These are phyloP conservation scores for Vanderwaltozyma verrucispora DNA, from an alignment of 805 yeast genomes.

Conservation along the genomic window DNA sequence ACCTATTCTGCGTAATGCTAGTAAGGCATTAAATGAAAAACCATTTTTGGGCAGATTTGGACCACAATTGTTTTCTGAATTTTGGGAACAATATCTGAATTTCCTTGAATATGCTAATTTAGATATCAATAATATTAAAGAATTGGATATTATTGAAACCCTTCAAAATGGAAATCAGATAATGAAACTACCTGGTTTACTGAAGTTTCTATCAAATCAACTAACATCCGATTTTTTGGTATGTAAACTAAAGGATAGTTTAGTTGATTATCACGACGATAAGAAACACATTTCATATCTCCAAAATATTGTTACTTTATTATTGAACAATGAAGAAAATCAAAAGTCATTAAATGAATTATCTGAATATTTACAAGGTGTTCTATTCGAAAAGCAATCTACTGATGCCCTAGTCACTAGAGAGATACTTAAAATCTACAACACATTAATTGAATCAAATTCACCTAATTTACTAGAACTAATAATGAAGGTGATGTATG, in stretches of 20 bases:
- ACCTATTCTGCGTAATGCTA: conserved; percentile 23
- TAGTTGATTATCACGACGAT: conserved; percentile 1
- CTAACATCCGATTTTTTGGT: conserved; percentile 11
- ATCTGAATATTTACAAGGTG: conserved; percentile 7
- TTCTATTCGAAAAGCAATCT: neutral
- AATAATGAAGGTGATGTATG: conserved; percentile 28
- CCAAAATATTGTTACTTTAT: conserved; percentile 7
- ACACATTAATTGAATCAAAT: conserved; percentile 2
- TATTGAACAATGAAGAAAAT: conserved; percentile 9
- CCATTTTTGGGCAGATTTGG: conserved; percentile 26
- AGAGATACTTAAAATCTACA: conserved; percentile 3
- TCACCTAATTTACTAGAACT: conserved; percentile 1
- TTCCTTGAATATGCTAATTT: conserved; percentile 1
- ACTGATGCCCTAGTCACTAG: neutral
- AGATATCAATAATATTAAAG: neutral
- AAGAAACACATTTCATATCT: conserved; percentile 1
- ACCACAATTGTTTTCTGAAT: conserved; percentile 22
- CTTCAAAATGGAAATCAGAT: conserved; percentile 11
- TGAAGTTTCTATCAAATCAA: conserved; percentile 11
- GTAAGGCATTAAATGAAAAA: conserved; percentile 20
- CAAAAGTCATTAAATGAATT: conserved; percentile 9
- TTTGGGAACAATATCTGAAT: conserved; percentile 22
- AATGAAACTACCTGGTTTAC: conserved; percentile 11
- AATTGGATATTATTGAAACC: conserved; percentile 10
- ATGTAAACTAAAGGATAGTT: conserved; percentile 3